Conservation (phyloP, 257 asterid species). For the Scutellaria minor region DNA sequence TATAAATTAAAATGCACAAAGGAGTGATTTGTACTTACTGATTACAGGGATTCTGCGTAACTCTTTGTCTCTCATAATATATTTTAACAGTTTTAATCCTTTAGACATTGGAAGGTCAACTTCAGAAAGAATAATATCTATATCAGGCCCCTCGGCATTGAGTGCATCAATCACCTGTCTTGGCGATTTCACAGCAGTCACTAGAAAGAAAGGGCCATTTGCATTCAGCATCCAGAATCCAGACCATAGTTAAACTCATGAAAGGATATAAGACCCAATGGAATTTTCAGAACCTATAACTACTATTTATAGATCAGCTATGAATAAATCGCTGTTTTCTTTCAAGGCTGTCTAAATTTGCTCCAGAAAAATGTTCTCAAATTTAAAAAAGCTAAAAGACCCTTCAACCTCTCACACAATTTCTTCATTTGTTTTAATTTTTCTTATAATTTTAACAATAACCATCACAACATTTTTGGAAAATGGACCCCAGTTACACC, state of each 20-base stretch:
- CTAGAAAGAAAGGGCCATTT: conserved; percentile 48
- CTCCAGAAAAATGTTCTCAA: not conserved
- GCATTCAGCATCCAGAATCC: conserved; percentile 34
- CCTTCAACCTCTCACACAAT: conserved; percentile 8
- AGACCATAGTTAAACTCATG: conserved; percentile 14
- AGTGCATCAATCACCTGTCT: conserved; percentile 93
- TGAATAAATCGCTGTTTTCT: not conserved
- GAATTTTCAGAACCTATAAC: not conserved
- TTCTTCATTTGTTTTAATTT: not conserved
- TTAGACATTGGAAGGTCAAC: conserved; percentile 92
- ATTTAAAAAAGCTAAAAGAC: not conserved
- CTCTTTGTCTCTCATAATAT: conserved; percentile 78
- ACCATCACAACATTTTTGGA: not conserved
- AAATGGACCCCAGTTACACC: conserved; percentile 4
- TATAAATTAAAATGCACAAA: not conserved
- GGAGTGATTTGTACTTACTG: conserved; percentile 53
- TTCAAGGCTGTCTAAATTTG: conserved; percentile 10
- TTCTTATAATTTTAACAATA: conserved; percentile 4
- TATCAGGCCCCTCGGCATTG: conserved; percentile 87
- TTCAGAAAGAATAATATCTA: conserved; percentile 88
- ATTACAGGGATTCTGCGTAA: conserved; percentile 87
- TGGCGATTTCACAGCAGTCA: conserved; percentile 84
- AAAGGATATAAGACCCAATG: not conserved
- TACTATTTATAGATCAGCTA: not conserved
- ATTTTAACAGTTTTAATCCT: conserved; percentile 52